phyloP scores from a whole-genome alignment of 352 stramenopile genomes.

The Plasmopara muralis region DNA sequence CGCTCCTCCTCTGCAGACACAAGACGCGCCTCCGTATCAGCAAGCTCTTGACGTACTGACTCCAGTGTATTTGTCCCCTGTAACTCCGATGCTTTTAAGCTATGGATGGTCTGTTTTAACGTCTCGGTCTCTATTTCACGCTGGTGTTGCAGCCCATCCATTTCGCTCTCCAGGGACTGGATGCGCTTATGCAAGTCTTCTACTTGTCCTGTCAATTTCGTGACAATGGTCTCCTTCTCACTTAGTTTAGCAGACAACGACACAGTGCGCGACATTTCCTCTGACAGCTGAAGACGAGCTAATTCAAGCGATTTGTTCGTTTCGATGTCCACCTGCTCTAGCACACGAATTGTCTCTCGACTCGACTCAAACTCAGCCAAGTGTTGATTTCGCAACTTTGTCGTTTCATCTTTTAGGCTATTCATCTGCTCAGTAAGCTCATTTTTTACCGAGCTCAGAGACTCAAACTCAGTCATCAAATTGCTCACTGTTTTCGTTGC shows the following conservation, averaged over 20 bases:
- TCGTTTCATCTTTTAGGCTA: slow-evolving; percentile 12
- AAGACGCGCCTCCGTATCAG: slow-evolving; percentile 14
- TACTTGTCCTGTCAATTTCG: slow-evolving; percentile 1
- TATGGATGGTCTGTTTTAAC: slow-evolving; percentile 19
- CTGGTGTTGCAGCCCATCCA: slow-evolving; percentile 20
- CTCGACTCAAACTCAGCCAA: slow-evolving; percentile 5
- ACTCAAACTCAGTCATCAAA: slow-evolving; percentile 10
- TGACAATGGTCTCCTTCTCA: background rate
- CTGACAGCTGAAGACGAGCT: slow-evolving; percentile 7
- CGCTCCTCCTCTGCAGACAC: slow-evolving; percentile 15
- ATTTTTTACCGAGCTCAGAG: slow-evolving; percentile 11
- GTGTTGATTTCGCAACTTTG: slow-evolving; percentile 15
- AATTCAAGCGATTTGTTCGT: slow-evolving; percentile 6
- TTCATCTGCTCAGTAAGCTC: slow-evolving; percentile 9
- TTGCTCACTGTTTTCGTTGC: slow-evolving; percentile 8
- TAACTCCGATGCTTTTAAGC: slow-evolving; percentile 14
- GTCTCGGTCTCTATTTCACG: slow-evolving; percentile 11
- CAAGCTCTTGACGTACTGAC: slow-evolving; percentile 18
- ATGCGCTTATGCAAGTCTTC: slow-evolving; percentile 3
- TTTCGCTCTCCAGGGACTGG: slow-evolving; percentile 15
- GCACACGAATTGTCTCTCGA: slow-evolving; percentile 9
- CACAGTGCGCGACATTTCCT: background rate
- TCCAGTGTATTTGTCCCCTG: slow-evolving; percentile 13
- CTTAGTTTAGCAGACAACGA: slow-evolving; percentile 4
- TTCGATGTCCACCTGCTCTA: slow-evolving; percentile 10